Base-by-base conservation (phyloP, 2,329 filamentous ascomycete genomes). In the Hypoxylon sp. region DNA sequence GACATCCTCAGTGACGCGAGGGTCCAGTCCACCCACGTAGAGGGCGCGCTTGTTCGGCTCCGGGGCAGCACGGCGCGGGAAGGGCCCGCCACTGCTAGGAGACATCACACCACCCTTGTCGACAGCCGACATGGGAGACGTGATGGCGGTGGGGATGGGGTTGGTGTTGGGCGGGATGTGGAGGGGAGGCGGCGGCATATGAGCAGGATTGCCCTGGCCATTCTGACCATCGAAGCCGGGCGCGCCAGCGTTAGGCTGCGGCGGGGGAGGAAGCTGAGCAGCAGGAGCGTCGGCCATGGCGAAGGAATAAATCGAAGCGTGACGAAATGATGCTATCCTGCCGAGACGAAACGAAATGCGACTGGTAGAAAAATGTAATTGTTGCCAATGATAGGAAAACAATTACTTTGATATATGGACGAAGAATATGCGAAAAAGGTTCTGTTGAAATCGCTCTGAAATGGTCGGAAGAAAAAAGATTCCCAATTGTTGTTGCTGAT, bases 11-110 rank as follows among this genome's bases (percentile, higher is more conserved):
- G 93, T 97, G 57, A 97, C 93, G 62, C 94, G 85, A 66, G 92
- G 91, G 71, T 99, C 94, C 63, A 99, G 79, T 46, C 94, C 94
- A 59, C 94, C 94, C 51, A 99, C 90, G 68, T 99, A 99, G 57
- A 99, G 78, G 50, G 94, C 94, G 69, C 94, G 86, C 84, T 99
- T 99, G 80, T 99, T 99, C 59, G 94, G 94, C 78, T 99, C 94
- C 47, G 94, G 94, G 42, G 94, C 94, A 55, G 92, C 89, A 69
- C 94, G 91, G 66, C 94, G 89, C 44, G 89, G 84, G 69, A 90
- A 94, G 58, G 88, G 87, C 55, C 87, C 89, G 55, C 86, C 86
- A 66, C 88, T 91, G 67, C 86, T 88, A 7, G 94, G 92, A 45
- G 94, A 97, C 81, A 94, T 87, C 69, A 96, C 83, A 51, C 78